A percentile compares a stretch with the other conserved stretches of the same genome.
phyloP scores from a whole-genome alignment of 2,329 filamentous ascomycete species.

The Penicillium polonicum region DNA sequence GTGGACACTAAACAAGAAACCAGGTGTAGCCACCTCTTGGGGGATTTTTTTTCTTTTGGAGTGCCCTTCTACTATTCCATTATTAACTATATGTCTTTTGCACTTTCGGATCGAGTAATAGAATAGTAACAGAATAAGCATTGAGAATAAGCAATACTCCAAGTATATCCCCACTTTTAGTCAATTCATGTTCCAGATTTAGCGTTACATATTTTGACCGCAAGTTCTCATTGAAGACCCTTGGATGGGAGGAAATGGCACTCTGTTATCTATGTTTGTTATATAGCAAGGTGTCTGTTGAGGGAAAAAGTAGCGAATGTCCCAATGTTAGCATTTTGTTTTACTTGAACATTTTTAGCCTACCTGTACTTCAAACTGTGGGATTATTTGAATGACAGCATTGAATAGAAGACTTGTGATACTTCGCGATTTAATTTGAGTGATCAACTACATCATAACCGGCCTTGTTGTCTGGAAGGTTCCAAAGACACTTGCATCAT shows the following conservation, averaged over 20 bases:
- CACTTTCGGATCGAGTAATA: no score
- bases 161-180: no score
- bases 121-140: no score
- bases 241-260: background rate
- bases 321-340: background rate
- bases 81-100: no score
- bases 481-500: conserved; percentile 1
- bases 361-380: background rate
- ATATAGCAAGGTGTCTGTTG: background rate
- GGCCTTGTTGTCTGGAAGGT: conserved; percentile 3
- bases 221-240: background rate
- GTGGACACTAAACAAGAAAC: background rate
- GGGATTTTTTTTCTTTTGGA: no score
- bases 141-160: no score
- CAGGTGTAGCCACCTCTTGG: background rate
- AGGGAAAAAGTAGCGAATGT: background rate
- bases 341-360: background rate
- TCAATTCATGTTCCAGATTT: no score
- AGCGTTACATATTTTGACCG: background rate
- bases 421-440: background rate
- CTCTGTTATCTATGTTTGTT: background rate
- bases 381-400: no score
- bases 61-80: no score
- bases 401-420: background rate
- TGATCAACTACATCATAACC: conserved; percentile 6